Conservation (phyloP, 306 rosid species). For the Lathyrus tuberosus region DNA sequence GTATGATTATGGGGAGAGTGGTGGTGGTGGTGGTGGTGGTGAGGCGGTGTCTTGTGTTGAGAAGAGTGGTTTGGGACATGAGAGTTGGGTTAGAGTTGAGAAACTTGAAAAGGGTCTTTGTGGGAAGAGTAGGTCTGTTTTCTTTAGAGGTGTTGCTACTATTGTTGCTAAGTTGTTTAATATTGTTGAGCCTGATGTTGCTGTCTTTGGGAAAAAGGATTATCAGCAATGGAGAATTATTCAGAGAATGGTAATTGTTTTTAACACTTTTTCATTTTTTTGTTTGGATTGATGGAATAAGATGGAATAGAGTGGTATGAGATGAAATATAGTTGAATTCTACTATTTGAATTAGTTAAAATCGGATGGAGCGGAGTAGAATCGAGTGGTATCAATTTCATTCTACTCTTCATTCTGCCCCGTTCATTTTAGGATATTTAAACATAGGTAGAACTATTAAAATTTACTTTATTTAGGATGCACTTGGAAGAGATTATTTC, state of each 20-base stretch:
- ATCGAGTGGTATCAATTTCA: too few relatives aligned
- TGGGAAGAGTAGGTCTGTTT: slow-evolving; percentile 80
- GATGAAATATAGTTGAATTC: too few relatives aligned
- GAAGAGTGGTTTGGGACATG: slow-evolving; percentile 63
- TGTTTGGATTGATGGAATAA: too few relatives aligned
- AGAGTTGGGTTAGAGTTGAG: slow-evolving; percentile 84
- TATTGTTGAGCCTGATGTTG: slow-evolving; percentile 88
- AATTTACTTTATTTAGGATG: neutral
- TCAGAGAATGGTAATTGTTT: slow-evolving; percentile 60
- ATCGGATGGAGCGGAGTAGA: too few relatives aligned
- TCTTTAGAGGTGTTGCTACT: slow-evolving; percentile 92
- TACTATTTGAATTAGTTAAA: too few relatives aligned
- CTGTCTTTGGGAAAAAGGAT: slow-evolving; percentile 91
- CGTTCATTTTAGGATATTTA: too few relatives aligned
- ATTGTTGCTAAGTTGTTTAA: slow-evolving; percentile 83
- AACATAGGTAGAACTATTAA: too few relatives aligned
- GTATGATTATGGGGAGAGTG: slow-evolving; percentile 52
- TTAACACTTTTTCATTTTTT: neutral
- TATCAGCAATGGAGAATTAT: slow-evolving; percentile 87
- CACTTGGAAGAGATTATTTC: neutral
- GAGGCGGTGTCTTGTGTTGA: slow-evolving; percentile 65
- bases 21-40: slow-evolving; percentile 20
- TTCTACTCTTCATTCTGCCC: too few relatives aligned
- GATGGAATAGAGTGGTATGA: too few relatives aligned
- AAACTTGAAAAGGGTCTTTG: slow-evolving; percentile 80